Evolutionary conservation across 805 yeast species (phyloP), one percentile per base, ranked within the genome.

Genomic region (Metschnikowia borealis): DNA sequence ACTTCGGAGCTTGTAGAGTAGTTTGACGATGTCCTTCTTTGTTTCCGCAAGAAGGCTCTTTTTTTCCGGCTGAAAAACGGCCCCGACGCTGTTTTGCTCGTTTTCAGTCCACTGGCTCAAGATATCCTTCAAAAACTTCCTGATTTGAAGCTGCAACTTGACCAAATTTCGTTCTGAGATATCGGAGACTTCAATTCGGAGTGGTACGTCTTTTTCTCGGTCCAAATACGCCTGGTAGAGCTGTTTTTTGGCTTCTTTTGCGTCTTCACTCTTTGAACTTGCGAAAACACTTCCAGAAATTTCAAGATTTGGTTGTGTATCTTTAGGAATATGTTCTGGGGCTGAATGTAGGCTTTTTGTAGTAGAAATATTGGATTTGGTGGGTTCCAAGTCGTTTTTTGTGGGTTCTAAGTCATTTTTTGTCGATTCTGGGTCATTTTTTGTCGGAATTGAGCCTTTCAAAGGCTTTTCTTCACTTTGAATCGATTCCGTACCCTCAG

Each of bases 71-170:
- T 10, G 17, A 15, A 15, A 20, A 20, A 29, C 29, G 6, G 13
- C 18, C 26, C 14, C 3, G 23, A 14, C 39, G 8, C 6, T 7
- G 23, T 37, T 38, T 39, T 39, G 34, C 21, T 39, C 43, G 6
- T 10, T 39, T 4, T 15, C 10, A 46, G 74, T 70, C 79, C 85
- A 80, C 43, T 67, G 60, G n/a, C 53, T 50, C n/a, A 82, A 50
- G 11, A 84, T 47, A 11, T 64, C 57, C 51, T 74, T 77, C 43
- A 82, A 57, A 54, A 76, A 79, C n/a, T 70, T 73, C 50, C 87
- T 65, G 38, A 78, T 48, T 60, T 81, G 79, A 18, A 65, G 40
- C 23, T 40, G 49, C 18, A 78, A 64, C 52, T 70, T 67, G 15
- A 60, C 53, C 34, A 57, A 49, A 49, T 69, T 58, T 6, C 45